Base-by-base conservation (phyloP, 495 filamentous ascomycete genomes). In the Astrothelium macrocarpum region DNA sequence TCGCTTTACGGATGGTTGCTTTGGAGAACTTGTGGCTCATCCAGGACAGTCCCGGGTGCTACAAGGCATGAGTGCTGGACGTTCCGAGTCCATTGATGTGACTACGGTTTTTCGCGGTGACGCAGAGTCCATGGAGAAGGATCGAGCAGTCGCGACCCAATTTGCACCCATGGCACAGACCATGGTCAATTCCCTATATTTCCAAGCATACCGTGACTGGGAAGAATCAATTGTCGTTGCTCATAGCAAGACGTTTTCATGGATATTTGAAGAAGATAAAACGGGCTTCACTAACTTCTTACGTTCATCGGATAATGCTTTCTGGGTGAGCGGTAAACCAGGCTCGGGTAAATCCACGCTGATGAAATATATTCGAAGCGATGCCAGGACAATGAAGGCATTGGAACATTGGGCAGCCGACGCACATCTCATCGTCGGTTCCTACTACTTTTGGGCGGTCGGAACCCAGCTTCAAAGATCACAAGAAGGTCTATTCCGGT, bases 381-480 rank as follows among this genome's bases (percentile, higher is more conserved):
- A 49, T n/a, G 14, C 45, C 14, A 20, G 23, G 23, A 49, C 45
- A 18, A 49, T 18, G 23, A 5, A 20, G 12, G 45, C 45, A 5
- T n/a, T 49, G 16, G 45, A 49, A 18, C 45, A 49, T 12, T 49
- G 45, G 45, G 45, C 45, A 5, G 5, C 16, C 14, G 45, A n/a
- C 5, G 5, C 16, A 18, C 16, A 59, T 16, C 25, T 66, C 14
- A 20, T 62, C 20, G 9, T 60, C 7, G 61, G 53, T 1, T 53
- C 26, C n/a, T 58, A 3, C 28, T 62, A 18, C 39, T 62, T 62
- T 2, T 62, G 36, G 61, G 18, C 28, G 14, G 36, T n/a, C 28
- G 61, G 61, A 20, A 62, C 36, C 25, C 14, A 16, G 14, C 42
- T 62, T 42, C 61, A 53, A 29, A 62, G 31, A 42, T 62, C 61